Base-by-base conservation (phyloP, 768 basidiomycete species). In the Myochromella boudieri region DNA sequence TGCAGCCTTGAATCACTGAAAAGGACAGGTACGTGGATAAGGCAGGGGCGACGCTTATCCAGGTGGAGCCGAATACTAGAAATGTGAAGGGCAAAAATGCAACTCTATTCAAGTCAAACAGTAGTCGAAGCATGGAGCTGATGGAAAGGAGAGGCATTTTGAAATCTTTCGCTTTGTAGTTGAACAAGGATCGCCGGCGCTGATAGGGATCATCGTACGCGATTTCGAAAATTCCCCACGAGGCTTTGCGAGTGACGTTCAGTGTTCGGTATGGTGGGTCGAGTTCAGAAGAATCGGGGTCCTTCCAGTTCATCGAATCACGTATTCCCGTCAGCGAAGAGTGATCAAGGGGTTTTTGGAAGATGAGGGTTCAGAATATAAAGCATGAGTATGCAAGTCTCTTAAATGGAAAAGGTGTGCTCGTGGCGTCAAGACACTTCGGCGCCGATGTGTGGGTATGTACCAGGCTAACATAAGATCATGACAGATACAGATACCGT, bases 151-250 rank as follows among this genome's bases (percentile, higher is more conserved):
- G 45, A 27, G 2, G n/a, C 22, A 34, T 27, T 15, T 27, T 24
- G 12, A 20, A 26, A 32, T 15, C 15, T 51, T 28, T 25, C 32
- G 33, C n/a, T n/a, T n/a, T 27, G 25, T 28, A 32, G 40, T 29
- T 51, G 22, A 31, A 44, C 17, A 4, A 21, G 29, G 26, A 9
- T n/a, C 1, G 29, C 25, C 4, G 12, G 12, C 38, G 41, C 5
- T 14, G 27, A 7, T 37, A 46, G 20, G 33, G 51, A 2, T 42
- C 42, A 10, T 61, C 65, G 42, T 67, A 68, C 1, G 65, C 68
- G 31, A 73, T 48, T n/a, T 61, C 53, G 49, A 73, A 73, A 20
- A 70, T 68, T 1, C 69, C 69, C 68, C 66, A 65, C 10, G 60
- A 33, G 2, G 18, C 15, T 9, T 18, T 33, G 14, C 20, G 46